phyloP scores from a whole-genome alignment of 371 early-diverging fungal species.

The Lichtheimia ramosa region DNA sequence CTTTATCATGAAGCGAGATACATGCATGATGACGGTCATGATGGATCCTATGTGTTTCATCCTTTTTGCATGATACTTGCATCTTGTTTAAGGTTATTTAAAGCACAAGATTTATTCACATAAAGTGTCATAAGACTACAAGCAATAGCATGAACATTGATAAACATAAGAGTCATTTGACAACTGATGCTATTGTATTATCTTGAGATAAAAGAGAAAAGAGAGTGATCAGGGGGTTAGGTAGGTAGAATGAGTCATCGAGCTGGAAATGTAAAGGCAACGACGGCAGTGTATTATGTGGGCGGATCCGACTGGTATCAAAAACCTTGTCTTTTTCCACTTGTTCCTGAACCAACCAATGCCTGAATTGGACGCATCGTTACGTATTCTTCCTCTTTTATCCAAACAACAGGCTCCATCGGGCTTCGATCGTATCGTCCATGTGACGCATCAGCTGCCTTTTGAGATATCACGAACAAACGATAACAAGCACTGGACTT shows the following conservation, averaged over 20 bases:
- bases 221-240: neutral
- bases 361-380: neutral
- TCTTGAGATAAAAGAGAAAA: too few relatives aligned
- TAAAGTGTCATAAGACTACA: too few relatives aligned
- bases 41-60: neutral
- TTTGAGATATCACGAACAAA: conserved; percentile 11
- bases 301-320: neutral
- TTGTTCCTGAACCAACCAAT: neutral
- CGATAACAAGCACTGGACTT: conserved; percentile 12
- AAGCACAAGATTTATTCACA: too few relatives aligned
- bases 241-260: neutral
- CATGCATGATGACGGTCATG: neutral
- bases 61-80: too few relatives aligned
- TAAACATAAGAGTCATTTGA: too few relatives aligned
- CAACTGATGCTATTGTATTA: too few relatives aligned
- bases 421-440: conserved; percentile 42
- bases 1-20: too few relatives aligned
- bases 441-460: conserved; percentile 53
- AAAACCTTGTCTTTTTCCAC: neutral
- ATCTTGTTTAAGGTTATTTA: too few relatives aligned
- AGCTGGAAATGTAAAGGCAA: neutral
- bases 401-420: neutral
- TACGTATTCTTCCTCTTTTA: neutral
- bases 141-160: too few relatives aligned
- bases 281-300: too few relatives aligned